Evolutionary conservation across 208 protist species (phyloP), one percentile per base, ranked within the genome.

Genomic region (Phytomonas serpens): DNA sequence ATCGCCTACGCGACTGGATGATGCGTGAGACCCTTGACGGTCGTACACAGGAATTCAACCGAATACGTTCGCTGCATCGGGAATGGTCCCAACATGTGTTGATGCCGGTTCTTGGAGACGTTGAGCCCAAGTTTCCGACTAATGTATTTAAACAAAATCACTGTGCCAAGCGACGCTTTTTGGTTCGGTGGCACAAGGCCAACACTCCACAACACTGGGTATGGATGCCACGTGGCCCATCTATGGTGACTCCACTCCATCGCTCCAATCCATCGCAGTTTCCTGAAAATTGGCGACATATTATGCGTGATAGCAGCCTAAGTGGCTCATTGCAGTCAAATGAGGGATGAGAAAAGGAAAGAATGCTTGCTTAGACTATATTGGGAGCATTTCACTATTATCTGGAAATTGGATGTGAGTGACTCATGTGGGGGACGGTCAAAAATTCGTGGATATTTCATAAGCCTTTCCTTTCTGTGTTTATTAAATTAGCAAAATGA

Each of bases 71-170:
- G 32, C 70, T 97, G 32, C 92, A 96, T 67, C 82, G 87, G 3
- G 88, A 97, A 79, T 94, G 89, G 89, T 90, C 82, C 61, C 86
- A 92, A 75, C 89, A 94, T 65, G 87, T 89, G 66, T 73, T 93
- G 63, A 90, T 94, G 88, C 92, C 92, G 30, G 84, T 94, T n/a
- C 73, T 97, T 23, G 92, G 92, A 57, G 92, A 97, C 63, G 84
- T 93, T 19, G 89, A 97, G 75, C 92, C 92, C 14, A 92, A 90
- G 76, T 97, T 97, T 38, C 92, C 92, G 47, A 78, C 90, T 37
- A 94, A 94, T 72, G 62, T 97, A 36, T 97, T 88, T 78, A 97
- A 97, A 75, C 87, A 95, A 68, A 94, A 94, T 74, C 92, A 97
- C 75, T 75, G 81, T 30, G 92, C 92, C 14, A 90, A 91, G 75